Conservation (phyloP, 164 flowering plant species). For the Sextonia rubra region DNA sequence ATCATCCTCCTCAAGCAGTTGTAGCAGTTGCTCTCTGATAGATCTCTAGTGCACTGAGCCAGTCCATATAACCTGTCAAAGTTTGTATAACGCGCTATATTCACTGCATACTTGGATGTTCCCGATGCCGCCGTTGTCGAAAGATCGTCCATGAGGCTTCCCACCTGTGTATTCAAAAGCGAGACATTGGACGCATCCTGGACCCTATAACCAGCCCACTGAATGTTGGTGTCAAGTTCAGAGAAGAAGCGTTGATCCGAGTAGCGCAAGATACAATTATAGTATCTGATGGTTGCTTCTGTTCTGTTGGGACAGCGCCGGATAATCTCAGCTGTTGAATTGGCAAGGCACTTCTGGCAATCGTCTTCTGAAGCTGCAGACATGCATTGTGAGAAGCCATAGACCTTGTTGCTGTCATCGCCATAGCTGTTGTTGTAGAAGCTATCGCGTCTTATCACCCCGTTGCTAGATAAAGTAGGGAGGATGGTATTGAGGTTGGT, state of each 20-base stretch:
- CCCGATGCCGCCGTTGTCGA: conserved; percentile 17
- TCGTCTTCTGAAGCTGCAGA: background rate
- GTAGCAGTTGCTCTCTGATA: conserved; percentile 19
- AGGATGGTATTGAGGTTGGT: conserved; percentile 17
- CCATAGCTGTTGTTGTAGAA: conserved; percentile 18
- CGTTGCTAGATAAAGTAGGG: conserved; percentile 8
- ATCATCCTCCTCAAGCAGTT: conserved; percentile 18
- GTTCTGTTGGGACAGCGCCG: conserved; percentile 17
- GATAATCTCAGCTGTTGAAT: conserved; percentile 10
- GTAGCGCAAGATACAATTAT: conserved; percentile 26
- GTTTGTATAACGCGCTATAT: background rate
- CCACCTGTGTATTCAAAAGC: conserved; percentile 12
- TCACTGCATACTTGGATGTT: conserved; percentile 22
- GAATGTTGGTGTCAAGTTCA: too few species aligned
- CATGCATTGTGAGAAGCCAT: conserved; percentile 29
- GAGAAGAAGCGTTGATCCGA: conserved; percentile 16
- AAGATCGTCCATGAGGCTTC: conserved; percentile 11
- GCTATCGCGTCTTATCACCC: conserved; percentile 3
- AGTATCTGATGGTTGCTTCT: conserved; percentile 27
- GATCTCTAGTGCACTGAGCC: conserved; percentile 39
- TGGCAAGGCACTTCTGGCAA: conserved; percentile 16
- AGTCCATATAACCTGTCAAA: conserved; percentile 23
- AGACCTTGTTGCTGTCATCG: conserved; percentile 14
- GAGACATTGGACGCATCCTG: conserved; percentile 19
- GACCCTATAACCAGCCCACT: too few species aligned